phyloP scores from a whole-genome alignment of 306 rosid genomes.

The Glycyrrhiza uralensis region DNA sequence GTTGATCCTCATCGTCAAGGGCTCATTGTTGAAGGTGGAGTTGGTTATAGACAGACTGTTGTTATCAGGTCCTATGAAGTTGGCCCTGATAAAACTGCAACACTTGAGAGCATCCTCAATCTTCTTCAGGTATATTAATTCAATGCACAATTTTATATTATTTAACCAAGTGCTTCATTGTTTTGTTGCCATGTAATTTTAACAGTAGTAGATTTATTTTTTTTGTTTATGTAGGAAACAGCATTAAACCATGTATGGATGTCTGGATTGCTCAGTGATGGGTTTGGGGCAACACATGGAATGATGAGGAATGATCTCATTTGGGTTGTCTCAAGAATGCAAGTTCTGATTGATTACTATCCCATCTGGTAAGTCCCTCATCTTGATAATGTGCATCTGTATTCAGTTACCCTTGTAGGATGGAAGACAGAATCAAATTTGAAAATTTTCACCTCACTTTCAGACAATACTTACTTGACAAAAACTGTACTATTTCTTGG shows the following conservation, averaged over 20 bases:
- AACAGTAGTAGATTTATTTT: too few relatives aligned
- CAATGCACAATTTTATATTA: neutral
- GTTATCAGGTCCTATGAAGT: slow-evolving; percentile 91
- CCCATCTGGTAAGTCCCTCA: slow-evolving; percentile 68
- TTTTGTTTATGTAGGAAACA: slow-evolving; percentile 76
- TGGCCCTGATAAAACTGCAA: slow-evolving; percentile 87
- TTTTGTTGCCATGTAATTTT: neutral
- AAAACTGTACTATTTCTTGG: slow-evolving; percentile 10
- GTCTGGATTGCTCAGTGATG: slow-evolving; percentile 87
- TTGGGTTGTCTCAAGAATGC: slow-evolving; percentile 97
- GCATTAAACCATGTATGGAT: slow-evolving; percentile 95
- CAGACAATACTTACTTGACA: neutral
- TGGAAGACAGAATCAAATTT: slow-evolving; percentile 13
- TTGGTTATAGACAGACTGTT: slow-evolving; percentile 81
- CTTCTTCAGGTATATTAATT: slow-evolving; percentile 84
- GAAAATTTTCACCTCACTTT: neutral
- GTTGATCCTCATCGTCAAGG: slow-evolving; percentile 83
- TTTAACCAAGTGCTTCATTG: neutral
- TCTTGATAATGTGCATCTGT: too few relatives aligned
- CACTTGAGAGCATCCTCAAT: slow-evolving; percentile 80
- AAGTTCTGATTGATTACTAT: slow-evolving; percentile 69
- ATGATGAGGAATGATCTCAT: slow-evolving; percentile 83
- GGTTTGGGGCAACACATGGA: slow-evolving; percentile 96
- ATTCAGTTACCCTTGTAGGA: slow-evolving; percentile 1
- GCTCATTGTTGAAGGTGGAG: slow-evolving; percentile 66